Percentiles rank a stretch among this genome's conserved stretches.
phyloP scores from a whole-genome alignment of 225 moss, liverwort and hornwort species.

The Asterella californica region DNA sequence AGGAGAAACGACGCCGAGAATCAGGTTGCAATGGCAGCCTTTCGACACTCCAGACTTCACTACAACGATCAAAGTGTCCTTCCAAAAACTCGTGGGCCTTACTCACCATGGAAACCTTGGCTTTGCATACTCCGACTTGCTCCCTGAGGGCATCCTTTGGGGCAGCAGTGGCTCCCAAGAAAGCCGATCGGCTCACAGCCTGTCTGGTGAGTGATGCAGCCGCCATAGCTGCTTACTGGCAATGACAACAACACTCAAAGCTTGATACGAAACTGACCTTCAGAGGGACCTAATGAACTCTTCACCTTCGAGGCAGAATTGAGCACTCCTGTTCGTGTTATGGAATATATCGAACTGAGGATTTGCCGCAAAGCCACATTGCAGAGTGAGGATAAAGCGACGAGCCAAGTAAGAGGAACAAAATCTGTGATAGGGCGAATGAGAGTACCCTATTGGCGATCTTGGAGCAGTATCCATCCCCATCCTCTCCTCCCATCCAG shows the following conservation, averaged over 20 bases:
- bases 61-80: neutral
- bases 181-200: constrained; percentile 37
- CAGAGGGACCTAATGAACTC: neutral
- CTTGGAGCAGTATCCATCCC: neutral
- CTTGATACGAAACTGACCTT: neutral
- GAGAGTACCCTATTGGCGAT: constrained; percentile 7
- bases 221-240: constrained; percentile 29
- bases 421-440: constrained; percentile 4
- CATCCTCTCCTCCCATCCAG: neutral
- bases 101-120: constrained; percentile 42
- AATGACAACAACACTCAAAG: neutral
- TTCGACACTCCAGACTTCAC: neutral
- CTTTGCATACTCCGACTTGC: constrained; percentile 37
- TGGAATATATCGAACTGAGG: neutral
- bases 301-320: neutral
- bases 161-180: constrained; percentile 23
- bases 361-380: neutral
- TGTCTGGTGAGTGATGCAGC: constrained; percentile 25
- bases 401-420: neutral
- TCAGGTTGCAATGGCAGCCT: neutral
- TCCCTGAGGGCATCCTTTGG: constrained; percentile 35
- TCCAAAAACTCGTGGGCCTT: neutral
- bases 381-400: constrained; percentile 3
- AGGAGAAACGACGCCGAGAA: neutral
- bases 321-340: too few relatives aligned